Percentiles rank a stretch among this genome's conserved stretches.
Evolutionary conservation across 2,329 filamentous ascomycete species (phyloP).

Genomic region (Fusarium newnesense): DNA sequence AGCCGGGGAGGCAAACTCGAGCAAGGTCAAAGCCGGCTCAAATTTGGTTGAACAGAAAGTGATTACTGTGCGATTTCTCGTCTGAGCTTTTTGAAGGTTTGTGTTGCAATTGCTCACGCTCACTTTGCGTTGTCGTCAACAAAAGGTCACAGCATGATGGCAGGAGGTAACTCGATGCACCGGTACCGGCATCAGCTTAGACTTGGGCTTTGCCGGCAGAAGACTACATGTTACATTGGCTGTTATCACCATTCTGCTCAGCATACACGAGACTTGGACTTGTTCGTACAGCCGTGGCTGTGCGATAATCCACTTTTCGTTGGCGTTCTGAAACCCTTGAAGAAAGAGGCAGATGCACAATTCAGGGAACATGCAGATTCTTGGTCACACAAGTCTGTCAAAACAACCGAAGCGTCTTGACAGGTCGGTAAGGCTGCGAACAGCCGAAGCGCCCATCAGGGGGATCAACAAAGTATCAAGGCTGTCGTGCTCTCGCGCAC

Average conservation of each 20-base stretch:
- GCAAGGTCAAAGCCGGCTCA: constrained; percentile 69
- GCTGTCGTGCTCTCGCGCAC: not conserved
- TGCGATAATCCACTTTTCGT: constrained; percentile 10
- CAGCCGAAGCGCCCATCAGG: constrained; percentile 22
- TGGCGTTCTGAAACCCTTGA: constrained; percentile 11
- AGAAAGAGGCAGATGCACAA: constrained; percentile 17
- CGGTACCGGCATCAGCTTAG: not conserved
- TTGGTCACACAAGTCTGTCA: constrained; percentile 34
- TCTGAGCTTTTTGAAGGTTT: not conserved
- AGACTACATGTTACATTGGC: not conserved
- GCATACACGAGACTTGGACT: constrained; percentile 8
- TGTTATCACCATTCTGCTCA: constrained; percentile 2
- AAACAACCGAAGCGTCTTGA: constrained; percentile 29
- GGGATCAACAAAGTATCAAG: constrained; percentile 9
- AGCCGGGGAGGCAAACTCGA: constrained; percentile 56
- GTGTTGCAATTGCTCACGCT: not conserved
- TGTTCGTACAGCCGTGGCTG: constrained; percentile 10
- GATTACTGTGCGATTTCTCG: not conserved
- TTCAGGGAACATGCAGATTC: constrained; percentile 24
- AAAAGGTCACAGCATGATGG: constrained; percentile 1
- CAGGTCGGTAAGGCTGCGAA: constrained; percentile 30
- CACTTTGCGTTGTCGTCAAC: not conserved
- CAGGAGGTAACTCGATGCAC: not conserved
- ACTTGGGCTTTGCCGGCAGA: not conserved
- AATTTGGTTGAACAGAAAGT: constrained; percentile 61